A percentile compares a stretch with the other conserved stretches of the same genome.
phyloP scores from a whole-genome alignment of 306 rosid species.

The Abrus pulchellus region DNA sequence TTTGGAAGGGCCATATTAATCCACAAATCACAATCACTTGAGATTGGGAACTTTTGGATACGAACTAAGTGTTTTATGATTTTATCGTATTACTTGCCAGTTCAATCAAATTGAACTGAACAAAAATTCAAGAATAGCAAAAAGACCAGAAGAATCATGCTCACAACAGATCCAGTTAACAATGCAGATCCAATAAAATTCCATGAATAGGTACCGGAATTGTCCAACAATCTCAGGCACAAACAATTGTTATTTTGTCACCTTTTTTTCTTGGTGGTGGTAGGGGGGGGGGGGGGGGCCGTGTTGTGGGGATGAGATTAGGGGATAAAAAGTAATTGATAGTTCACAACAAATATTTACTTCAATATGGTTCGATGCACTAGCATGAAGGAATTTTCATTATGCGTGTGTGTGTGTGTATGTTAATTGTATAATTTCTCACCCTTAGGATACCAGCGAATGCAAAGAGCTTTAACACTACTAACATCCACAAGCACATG shows the following conservation, averaged over 20 bases:
- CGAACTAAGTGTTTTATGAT: neutral
- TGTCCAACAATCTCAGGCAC: slow-evolving; percentile 1
- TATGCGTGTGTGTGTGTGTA: neutral
- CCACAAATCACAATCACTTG: slow-evolving; percentile 8
- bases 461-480: slow-evolving; percentile 83
- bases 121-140: neutral
- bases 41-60: neutral
- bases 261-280: neutral
- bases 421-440: slow-evolving; percentile 36
- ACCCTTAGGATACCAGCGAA: slow-evolving; percentile 97
- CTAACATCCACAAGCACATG: slow-evolving; percentile 98
- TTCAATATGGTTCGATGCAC: slow-evolving; percentile 10
- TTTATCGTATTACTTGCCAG: neutral
- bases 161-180: neutral
- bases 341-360: slow-evolving; percentile 14
- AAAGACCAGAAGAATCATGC: neutral
- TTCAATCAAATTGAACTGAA: neutral
- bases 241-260: neutral
- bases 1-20: neutral
- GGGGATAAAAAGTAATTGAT: neutral
- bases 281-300: too few species aligned
- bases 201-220: neutral
- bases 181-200: neutral
- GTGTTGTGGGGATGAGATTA: neutral
- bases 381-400: neutral